Percentiles rank a stretch among this genome's conserved stretches.
Conservation (phyloP, 306 rosid genomes). For the Acacia confusa region DNA sequence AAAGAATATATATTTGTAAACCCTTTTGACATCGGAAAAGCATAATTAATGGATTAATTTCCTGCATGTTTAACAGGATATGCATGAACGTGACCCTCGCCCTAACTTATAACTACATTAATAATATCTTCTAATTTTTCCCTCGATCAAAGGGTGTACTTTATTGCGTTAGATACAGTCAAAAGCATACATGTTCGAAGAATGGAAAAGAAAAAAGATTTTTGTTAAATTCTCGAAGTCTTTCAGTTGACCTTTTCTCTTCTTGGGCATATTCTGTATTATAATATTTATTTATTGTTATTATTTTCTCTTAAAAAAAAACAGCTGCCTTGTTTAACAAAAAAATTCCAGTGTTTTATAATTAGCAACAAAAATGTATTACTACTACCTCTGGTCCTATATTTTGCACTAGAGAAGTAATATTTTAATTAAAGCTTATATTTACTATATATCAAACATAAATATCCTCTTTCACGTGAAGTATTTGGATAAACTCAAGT, state of each 20-base stretch:
- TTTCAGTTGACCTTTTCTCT: neutral
- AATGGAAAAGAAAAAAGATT: neutral
- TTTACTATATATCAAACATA: neutral
- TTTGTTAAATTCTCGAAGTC: neutral
- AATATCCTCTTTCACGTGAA: neutral
- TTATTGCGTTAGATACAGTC: neutral
- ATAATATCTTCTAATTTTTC: neutral
- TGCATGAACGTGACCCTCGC: neutral
- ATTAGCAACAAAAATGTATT: neutral
- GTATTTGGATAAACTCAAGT: neutral
- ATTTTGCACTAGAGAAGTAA: too few relatives aligned
- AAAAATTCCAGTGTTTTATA: neutral
- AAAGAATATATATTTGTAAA: too few relatives aligned
- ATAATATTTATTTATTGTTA: neutral
- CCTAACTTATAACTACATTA: neutral
- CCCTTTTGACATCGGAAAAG: neutral
- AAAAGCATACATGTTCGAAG: neutral
- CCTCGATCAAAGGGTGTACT: neutral
- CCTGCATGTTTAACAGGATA: neutral
- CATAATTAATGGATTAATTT: too few relatives aligned
- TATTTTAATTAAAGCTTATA: neutral
- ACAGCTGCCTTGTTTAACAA: neutral
- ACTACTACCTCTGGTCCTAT: too few relatives aligned
- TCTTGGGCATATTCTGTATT: neutral
- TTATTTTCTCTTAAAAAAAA: neutral